Conservation (phyloP, 2,329 filamentous ascomycete genomes). For the Westerdykella sp. region DNA sequence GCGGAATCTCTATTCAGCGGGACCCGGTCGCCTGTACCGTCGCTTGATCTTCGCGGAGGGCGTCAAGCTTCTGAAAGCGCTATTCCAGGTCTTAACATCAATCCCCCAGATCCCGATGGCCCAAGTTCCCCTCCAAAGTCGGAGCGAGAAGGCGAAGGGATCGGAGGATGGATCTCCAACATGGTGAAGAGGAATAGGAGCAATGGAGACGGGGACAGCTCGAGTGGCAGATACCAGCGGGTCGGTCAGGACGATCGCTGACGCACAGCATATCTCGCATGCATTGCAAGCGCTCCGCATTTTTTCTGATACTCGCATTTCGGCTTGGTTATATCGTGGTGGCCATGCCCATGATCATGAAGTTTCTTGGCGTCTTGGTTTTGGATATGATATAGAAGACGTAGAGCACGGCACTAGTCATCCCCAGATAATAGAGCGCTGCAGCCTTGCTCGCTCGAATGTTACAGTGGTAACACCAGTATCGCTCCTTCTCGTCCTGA, state of each 20-base stretch:
- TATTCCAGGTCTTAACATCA: slow-evolving; percentile 76
- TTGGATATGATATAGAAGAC: slow-evolving; percentile 23
- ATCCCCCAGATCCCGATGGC: slow-evolving; percentile 59
- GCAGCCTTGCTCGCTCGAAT: no score
- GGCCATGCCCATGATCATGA: slow-evolving; percentile 22
- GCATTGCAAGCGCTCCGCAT: slow-evolving; percentile 2
- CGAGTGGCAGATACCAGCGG: slow-evolving; percentile 42
- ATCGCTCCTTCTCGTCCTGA: no score
- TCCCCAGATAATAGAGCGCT: no score
- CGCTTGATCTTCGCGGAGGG: slow-evolving; percentile 60
- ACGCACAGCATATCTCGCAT: slow-evolving; percentile 14
- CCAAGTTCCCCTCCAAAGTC: slow-evolving; percentile 34
- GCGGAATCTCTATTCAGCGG: slow-evolving; percentile 73
- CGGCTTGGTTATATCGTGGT: slow-evolving; percentile 16
- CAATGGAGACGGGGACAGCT: slow-evolving; percentile 38
- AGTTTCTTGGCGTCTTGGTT: slow-evolving; percentile 12
- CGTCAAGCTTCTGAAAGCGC: slow-evolving; percentile 54
- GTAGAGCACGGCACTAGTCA: slow-evolving; percentile 14
- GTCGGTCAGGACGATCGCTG: slow-evolving; percentile 41
- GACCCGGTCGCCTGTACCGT: slow-evolving; percentile 67
- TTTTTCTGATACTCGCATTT: slow-evolving; percentile 12
- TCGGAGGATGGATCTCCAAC: slow-evolving; percentile 64
- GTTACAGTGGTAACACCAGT: no score
- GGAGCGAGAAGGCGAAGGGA: slow-evolving; percentile 45
- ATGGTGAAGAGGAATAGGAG: slow-evolving; percentile 54